Conservation (phyloP, 345 rosid species). For the Gossypium bickii region DNA sequence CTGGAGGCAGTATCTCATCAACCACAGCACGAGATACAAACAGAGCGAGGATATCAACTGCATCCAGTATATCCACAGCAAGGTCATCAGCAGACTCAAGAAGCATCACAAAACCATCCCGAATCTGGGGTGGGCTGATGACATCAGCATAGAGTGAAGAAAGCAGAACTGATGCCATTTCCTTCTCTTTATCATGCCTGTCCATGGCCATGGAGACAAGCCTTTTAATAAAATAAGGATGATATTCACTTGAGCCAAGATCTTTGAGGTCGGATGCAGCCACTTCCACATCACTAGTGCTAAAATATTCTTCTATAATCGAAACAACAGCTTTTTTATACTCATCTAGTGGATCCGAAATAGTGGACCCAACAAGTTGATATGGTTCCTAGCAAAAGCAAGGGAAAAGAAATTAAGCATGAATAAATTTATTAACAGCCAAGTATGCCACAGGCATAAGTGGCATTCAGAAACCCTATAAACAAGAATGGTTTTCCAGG, state of each 20-base stretch:
- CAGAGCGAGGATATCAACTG: slow-evolving; percentile 91
- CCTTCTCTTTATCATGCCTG: slow-evolving; percentile 97
- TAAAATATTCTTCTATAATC: slow-evolving; percentile 83
- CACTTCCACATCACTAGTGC: slow-evolving; percentile 80
- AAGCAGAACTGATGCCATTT: slow-evolving; percentile 94
- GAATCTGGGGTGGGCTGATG: slow-evolving; percentile 75
- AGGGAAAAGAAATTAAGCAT: slow-evolving; percentile 14
- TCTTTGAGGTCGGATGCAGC: slow-evolving; percentile 96
- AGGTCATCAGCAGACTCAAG: slow-evolving; percentile 95
- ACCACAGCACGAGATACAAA: slow-evolving; percentile 91
- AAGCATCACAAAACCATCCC: slow-evolving; percentile 96
- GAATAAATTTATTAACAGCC: neutral
- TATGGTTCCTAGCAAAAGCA: slow-evolving; percentile 63
- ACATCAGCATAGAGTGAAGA: slow-evolving; percentile 93
- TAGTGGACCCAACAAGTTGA: slow-evolving; percentile 71
- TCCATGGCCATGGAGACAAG: slow-evolving; percentile 99
- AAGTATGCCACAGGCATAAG: neutral
- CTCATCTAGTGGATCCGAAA: slow-evolving; percentile 88
- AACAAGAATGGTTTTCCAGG: neutral
- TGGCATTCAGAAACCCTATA: neutral
- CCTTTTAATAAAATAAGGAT: slow-evolving; percentile 85
- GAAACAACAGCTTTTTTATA: slow-evolving; percentile 87
- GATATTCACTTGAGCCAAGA: slow-evolving; percentile 84
- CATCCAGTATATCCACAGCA: slow-evolving; percentile 83
- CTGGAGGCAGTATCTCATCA: slow-evolving; percentile 93